Evolutionary conservation across 768 basidiomycete genomes (phyloP).

Genomic region (Multifurca ochricompacta): DNA sequence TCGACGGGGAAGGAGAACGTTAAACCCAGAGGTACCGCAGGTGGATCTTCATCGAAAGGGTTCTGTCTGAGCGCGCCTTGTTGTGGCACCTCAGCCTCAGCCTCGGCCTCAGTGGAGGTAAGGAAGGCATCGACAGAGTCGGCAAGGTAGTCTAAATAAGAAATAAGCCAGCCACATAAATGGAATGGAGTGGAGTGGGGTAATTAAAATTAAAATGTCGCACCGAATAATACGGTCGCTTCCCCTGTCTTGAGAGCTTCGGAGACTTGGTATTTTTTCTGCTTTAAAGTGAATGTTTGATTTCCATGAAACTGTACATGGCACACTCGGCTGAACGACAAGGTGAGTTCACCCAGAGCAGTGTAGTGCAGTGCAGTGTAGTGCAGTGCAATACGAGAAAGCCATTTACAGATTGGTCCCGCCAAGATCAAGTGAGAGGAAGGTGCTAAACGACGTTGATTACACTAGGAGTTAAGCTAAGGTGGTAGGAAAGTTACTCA

Average conservation of each 20-base stretch:
- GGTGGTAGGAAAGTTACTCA: slow-evolving; percentile 41
- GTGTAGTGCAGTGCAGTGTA: too few species aligned
- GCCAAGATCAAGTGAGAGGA: slow-evolving; percentile 92
- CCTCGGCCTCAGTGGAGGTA: slow-evolving; percentile 51
- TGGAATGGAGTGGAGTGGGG: neutral
- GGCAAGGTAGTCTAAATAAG: slow-evolving; percentile 86
- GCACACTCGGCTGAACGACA: slow-evolving; percentile 73
- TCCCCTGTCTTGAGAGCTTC: slow-evolving; percentile 91
- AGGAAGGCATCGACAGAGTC: slow-evolving; percentile 95
- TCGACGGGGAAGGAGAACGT: slow-evolving; percentile 98
- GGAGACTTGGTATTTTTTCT: slow-evolving; percentile 96
- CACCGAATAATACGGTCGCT: slow-evolving; percentile 80
- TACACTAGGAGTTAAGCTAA: too few species aligned
- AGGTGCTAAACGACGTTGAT: too few species aligned
- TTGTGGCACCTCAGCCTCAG: slow-evolving; percentile 2
- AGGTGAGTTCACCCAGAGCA: slow-evolving; percentile 10
- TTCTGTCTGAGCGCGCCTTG: neutral
- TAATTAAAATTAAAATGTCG: slow-evolving; percentile 15
- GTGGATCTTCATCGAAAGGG: slow-evolving; percentile 33
- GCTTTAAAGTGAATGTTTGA: slow-evolving; percentile 80
- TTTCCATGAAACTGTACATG: slow-evolving; percentile 88
- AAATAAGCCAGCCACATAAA: too few species aligned
- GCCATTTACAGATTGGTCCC: slow-evolving; percentile 88
- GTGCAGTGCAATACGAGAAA: neutral
- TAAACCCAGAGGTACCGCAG: slow-evolving; percentile 63